Evolutionary conservation across 2,329 filamentous ascomycete genomes (phyloP).

Genomic region (Fusarium pseudoanthophilum): DNA sequence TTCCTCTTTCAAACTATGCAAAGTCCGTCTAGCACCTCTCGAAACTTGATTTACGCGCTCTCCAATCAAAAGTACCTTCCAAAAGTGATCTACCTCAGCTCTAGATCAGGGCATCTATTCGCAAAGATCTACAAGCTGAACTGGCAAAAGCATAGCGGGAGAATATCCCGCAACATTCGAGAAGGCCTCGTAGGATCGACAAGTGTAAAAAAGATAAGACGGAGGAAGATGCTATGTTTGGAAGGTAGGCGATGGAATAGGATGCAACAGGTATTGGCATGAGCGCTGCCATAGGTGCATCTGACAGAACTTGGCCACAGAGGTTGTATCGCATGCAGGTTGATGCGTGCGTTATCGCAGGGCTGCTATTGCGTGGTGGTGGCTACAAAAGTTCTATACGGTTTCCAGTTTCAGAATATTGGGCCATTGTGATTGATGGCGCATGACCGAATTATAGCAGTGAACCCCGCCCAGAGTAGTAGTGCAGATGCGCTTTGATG

Average conservation of each 20-base stretch:
- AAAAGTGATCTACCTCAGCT: not conserved
- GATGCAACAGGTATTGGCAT: not conserved
- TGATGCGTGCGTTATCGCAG: constrained; percentile 22
- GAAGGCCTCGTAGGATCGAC: not conserved
- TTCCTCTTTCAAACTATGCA: constrained; percentile 2
- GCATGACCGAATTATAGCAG: constrained; percentile 20
- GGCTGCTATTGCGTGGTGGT: constrained; percentile 17
- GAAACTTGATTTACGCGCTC: not conserved
- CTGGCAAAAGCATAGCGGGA: not conserved
- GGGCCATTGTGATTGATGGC: constrained; percentile 18
- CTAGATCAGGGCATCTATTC: not conserved
- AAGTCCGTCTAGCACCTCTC: not conserved
- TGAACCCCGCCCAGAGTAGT: constrained; percentile 8
- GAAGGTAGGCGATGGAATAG: constrained; percentile 7
- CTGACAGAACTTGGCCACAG: not conserved
- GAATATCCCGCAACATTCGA: not conserved
- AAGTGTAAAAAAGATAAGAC: constrained; percentile 4
- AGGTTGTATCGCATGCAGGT: not conserved
- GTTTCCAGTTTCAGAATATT: constrained; percentile 19
- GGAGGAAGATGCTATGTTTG: constrained; percentile 8
- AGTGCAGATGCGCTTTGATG: constrained; percentile 13
- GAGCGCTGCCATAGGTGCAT: not conserved
- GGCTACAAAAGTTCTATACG: constrained; percentile 21
- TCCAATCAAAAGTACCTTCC: constrained; percentile 7
- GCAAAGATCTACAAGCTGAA: constrained; percentile 3